phyloP scores from a whole-genome alignment of 306 rosid species.

The Pachyrhizus erosus region DNA sequence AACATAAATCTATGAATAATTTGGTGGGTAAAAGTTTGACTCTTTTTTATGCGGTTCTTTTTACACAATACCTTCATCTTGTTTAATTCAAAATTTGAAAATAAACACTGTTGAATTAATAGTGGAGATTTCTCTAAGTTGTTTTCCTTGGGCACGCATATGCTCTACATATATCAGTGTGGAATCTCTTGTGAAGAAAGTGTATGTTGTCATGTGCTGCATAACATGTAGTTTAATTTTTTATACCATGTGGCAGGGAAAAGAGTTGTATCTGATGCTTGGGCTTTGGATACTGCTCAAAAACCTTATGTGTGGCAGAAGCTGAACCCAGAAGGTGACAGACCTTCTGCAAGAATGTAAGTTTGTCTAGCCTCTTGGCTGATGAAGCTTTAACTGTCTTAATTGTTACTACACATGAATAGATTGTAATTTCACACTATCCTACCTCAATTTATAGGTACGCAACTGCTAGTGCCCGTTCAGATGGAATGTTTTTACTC shows the following conservation, averaged over 20 bases:
- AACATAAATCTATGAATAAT: slow-evolving; percentile 4
- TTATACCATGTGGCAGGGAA: slow-evolving; percentile 66
- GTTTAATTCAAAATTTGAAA: slow-evolving; percentile 1
- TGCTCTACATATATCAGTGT: slow-evolving; percentile 36
- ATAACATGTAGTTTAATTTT: slow-evolving; percentile 32
- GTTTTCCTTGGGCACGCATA: slow-evolving; percentile 28
- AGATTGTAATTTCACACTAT: slow-evolving; percentile 17
- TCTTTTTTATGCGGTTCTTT: slow-evolving; percentile 24
- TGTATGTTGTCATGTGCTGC: slow-evolving; percentile 32
- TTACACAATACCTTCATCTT: slow-evolving; percentile 3
- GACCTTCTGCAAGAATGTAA: slow-evolving; percentile 99
- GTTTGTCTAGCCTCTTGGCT: slow-evolving; percentile 45
- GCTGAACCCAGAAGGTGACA: slow-evolving; percentile 95
- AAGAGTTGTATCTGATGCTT: slow-evolving; percentile 90
- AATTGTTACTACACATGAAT: slow-evolving; percentile 7
- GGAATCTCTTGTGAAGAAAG: slow-evolving; percentile 36
- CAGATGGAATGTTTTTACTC: slow-evolving; percentile 99
- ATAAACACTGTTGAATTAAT: neutral
- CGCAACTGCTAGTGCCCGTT: slow-evolving; percentile 98
- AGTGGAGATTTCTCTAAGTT: slow-evolving; percentile 23
- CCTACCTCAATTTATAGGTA: slow-evolving; percentile 75
- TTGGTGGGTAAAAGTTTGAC: slow-evolving; percentile 21
- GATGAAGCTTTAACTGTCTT: slow-evolving; percentile 21
- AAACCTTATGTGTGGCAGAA: slow-evolving; percentile 95
- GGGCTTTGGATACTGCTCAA: slow-evolving; percentile 98